Conservation (phyloP, 495 filamentous ascomycete genomes). For the Cairneyella variabilis region DNA sequence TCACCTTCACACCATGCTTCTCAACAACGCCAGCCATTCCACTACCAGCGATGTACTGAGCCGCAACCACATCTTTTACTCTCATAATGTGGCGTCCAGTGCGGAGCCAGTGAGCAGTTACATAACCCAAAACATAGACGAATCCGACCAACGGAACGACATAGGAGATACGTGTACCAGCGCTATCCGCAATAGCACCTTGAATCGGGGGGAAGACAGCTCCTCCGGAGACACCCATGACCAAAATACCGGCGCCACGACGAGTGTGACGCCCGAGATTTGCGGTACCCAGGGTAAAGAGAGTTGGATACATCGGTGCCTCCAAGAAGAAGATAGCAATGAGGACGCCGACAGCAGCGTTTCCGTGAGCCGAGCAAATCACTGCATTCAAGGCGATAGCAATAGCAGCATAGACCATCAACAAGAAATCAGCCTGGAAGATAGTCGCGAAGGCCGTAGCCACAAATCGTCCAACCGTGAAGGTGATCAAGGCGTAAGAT, state of each 20-base stretch:
- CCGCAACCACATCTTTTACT: conserved; percentile 16
- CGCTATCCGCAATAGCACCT: conserved; percentile 55
- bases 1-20: not conserved
- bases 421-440: conserved; percentile 49
- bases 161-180: conserved; percentile 44
- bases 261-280: conserved; percentile 70
- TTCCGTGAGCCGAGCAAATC: conserved; percentile 47
- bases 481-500: conserved; percentile 62
- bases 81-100: conserved; percentile 19
- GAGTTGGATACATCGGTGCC: conserved; percentile 65
- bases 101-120: conserved; percentile 26
- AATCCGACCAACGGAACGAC: conserved; percentile 36
- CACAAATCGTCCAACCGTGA: conserved; percentile 62
- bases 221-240: conserved; percentile 61
- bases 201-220: conserved; percentile 63
- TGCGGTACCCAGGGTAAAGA: conserved; percentile 62
- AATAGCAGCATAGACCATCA: conserved; percentile 42
- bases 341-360: conserved; percentile 55
- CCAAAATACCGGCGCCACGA: conserved; percentile 57
- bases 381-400: conserved; percentile 57
- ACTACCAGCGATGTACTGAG: not conserved
- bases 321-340: conserved; percentile 66
- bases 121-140: conserved; percentile 30
- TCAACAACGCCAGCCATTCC: conserved; percentile 4
- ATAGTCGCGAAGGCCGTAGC: conserved; percentile 47